These are phyloP conservation scores for Marasmius tenuissimus DNA, from an alignment of 1,284 basidiomycete genomes.

Conservation along the genomic window DNA sequence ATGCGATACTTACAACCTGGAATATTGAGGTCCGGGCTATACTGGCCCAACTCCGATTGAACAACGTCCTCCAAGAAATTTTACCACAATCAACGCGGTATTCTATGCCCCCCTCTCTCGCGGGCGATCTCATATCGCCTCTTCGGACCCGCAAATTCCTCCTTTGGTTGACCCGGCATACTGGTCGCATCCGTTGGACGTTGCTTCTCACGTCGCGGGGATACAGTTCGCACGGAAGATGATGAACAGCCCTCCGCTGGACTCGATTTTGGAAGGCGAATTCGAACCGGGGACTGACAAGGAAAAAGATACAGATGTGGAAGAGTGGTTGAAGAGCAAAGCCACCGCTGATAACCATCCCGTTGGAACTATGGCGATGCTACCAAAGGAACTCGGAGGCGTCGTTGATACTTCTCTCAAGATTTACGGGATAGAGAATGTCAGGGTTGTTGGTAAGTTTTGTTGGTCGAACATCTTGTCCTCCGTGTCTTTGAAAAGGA, in stretches of 20 bases:
- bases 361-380: constrained; percentile 28
- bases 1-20: no score
- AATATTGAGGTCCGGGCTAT: constrained; percentile 21
- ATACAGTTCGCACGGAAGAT: constrained; percentile 22
- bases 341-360: constrained; percentile 30
- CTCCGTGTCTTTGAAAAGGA: neutral
- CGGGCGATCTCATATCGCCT: constrained; percentile 30
- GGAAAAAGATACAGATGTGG: constrained; percentile 19
- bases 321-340: constrained; percentile 22
- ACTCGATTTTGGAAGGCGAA: constrained; percentile 23
- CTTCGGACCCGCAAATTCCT: constrained; percentile 17
- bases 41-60: constrained; percentile 21
- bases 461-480: neutral
- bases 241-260: constrained; percentile 21
- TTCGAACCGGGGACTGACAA: constrained; percentile 25
- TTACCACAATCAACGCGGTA: constrained; percentile 28
- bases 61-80: constrained; percentile 24
- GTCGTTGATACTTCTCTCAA: constrained; percentile 27
- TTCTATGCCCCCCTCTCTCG: constrained; percentile 30
- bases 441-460: constrained; percentile 24
- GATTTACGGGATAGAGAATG: constrained; percentile 26
- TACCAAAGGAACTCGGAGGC: constrained; percentile 26
- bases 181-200: constrained; percentile 27
- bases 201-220: constrained; percentile 21
- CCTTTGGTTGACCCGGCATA: constrained; percentile 27